Evolutionary conservation across 805 yeast genomes (phyloP).

Genomic region (Barnettozyma californica): DNA sequence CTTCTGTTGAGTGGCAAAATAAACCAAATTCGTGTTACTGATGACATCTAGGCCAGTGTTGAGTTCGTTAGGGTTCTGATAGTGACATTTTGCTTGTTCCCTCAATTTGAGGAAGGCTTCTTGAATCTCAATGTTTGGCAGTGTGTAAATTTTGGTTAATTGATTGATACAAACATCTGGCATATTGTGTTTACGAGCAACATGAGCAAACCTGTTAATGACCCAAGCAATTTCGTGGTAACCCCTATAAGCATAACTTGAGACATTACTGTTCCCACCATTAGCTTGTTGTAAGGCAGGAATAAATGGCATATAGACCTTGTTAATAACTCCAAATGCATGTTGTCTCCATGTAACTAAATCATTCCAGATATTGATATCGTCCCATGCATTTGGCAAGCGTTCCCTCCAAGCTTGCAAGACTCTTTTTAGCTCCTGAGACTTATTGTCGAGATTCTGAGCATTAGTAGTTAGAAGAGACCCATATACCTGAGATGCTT

Average conservation of each 20-base stretch:
- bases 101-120: constrained; percentile 94
- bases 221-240: constrained; percentile 99
- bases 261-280: constrained; percentile 63
- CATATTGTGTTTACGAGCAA: constrained; percentile 94
- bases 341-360: constrained; percentile 98
- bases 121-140: constrained; percentile 96
- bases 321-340: constrained; percentile 93
- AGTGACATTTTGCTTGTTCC: constrained; percentile 97
- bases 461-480: constrained; percentile 86
- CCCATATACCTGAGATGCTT: constrained; percentile 90
- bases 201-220: constrained; percentile 95
- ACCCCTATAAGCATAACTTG: constrained; percentile 94
- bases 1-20: constrained; percentile 95
- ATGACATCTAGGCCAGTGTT: constrained; percentile 96
- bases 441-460: constrained; percentile 84
- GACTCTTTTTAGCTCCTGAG: constrained; percentile 91
- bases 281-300: constrained; percentile 74
- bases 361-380: constrained; percentile 96
- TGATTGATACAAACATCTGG: constrained; percentile 94
- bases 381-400: constrained; percentile 95
- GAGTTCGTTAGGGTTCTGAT: constrained; percentile 83
- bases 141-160: constrained; percentile 85
- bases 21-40: constrained; percentile 91
- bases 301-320: constrained; percentile 87
- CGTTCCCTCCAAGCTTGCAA: constrained; percentile 98